These are phyloP conservation scores for Neopestalotiopsis clavispora DNA, from an alignment of 2,329 filamentous ascomycete species.

Conservation along the genomic window DNA sequence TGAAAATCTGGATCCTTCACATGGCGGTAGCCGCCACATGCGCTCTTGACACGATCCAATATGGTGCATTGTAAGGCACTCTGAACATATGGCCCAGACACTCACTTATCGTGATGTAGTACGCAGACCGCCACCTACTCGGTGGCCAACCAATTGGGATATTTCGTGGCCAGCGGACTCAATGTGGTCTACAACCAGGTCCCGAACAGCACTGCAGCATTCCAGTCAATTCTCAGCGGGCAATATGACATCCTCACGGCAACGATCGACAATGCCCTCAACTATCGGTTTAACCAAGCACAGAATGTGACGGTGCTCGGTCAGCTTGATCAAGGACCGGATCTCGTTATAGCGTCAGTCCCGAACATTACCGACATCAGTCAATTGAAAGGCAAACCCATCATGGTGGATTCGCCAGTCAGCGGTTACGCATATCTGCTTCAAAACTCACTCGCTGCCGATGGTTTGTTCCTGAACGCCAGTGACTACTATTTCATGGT, in stretches of 20 bases:
- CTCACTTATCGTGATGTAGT: slow-evolving; percentile 12
- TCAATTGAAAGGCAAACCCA: slow-evolving; percentile 30
- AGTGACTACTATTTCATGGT: slow-evolving; percentile 22
- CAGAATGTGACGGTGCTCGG: slow-evolving; percentile 33
- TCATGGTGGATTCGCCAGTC: slow-evolving; percentile 34
- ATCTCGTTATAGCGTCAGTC: slow-evolving; percentile 33
- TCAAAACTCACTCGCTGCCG: slow-evolving; percentile 16
- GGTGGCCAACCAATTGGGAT: slow-evolving; percentile 34
- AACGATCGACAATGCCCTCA: slow-evolving; percentile 36
- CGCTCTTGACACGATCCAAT: slow-evolving; percentile 21
- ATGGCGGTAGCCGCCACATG: not conserved
- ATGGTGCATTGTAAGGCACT: slow-evolving; percentile 24
- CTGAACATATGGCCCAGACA: not conserved
- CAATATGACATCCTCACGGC: slow-evolving; percentile 34
- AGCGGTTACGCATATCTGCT: slow-evolving; percentile 35
- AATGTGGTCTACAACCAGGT: slow-evolving; percentile 34
- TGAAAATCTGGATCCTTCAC: not conserved
- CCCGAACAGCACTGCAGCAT: slow-evolving; percentile 32
- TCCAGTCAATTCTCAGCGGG: slow-evolving; percentile 27
- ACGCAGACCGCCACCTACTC: slow-evolving; percentile 33
- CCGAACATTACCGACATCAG: slow-evolving; percentile 30
- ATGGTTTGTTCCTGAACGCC: slow-evolving; percentile 17
- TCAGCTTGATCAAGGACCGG: slow-evolving; percentile 36
- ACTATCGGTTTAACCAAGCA: slow-evolving; percentile 34
- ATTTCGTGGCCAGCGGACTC: slow-evolving; percentile 32